Percentiles rank a stretch among this genome's conserved stretches.
Conservation (phyloP, 1,284 basidiomycete genomes). For the Violaceomyces palustris region DNA sequence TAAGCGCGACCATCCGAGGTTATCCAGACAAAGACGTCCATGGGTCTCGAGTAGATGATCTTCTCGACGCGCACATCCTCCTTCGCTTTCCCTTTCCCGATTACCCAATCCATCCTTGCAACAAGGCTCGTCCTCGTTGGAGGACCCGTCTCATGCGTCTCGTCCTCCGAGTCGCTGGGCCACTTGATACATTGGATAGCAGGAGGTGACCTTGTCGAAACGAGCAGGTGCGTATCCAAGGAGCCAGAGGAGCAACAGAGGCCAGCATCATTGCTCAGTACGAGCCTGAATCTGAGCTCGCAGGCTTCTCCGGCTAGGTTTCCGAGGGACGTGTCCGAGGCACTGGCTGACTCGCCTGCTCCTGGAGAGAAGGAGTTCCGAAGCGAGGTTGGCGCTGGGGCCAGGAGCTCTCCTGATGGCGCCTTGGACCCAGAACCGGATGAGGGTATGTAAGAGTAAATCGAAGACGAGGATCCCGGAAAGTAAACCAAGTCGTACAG, state of each 20-base stretch:
- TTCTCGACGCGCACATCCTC: background rate
- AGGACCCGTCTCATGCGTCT: no score
- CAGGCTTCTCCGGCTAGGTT: constrained; percentile 21
- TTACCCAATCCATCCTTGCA: constrained; percentile 22
- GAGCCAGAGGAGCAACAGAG: constrained; percentile 26
- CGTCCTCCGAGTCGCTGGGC: constrained; percentile 26
- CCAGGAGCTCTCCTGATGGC: constrained; percentile 19
- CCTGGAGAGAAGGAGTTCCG: constrained; percentile 32
- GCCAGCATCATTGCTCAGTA: constrained; percentile 44
- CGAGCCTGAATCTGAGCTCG: constrained; percentile 40
- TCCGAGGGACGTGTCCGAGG: constrained; percentile 20
- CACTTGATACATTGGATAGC: constrained; percentile 49
- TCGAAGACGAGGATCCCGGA: constrained; percentile 6
- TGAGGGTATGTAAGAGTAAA: constrained; percentile 39
- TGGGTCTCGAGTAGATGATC: constrained; percentile 38
- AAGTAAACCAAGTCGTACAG: constrained; percentile 32
- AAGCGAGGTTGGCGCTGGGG: constrained; percentile 26
- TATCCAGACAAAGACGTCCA: constrained; percentile 45
- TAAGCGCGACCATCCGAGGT: constrained; percentile 41
- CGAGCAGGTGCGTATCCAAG: constrained; percentile 36
- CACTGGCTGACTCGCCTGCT: constrained; percentile 37
- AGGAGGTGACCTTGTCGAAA: constrained; percentile 38
- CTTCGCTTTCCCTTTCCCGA: constrained; percentile 1
- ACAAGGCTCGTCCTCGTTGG: constrained; percentile 29
- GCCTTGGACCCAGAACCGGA: constrained; percentile 21